A percentile compares a stretch with the other conserved stretches of the same genome.
These are phyloP conservation scores for Crithidia bombi DNA, from an alignment of 208 protist species.

Conservation along the genomic window DNA sequence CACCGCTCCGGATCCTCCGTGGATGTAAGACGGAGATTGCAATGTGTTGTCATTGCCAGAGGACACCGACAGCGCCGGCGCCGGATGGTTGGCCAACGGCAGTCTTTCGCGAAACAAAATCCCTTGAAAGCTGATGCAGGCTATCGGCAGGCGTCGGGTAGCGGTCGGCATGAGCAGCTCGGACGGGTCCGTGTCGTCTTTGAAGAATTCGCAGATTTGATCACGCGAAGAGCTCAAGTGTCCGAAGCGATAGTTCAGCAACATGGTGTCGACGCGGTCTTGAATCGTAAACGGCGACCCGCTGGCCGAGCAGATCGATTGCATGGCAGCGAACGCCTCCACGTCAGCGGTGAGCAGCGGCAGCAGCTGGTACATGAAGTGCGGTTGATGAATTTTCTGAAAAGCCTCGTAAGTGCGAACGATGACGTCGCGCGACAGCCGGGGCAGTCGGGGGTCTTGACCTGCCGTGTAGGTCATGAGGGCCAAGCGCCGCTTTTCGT, in stretches of 20 bases:
- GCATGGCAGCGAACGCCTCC: constrained; percentile 75
- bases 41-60: too few relatives aligned
- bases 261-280: constrained; percentile 60
- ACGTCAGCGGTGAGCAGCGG: constrained; percentile 70
- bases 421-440: constrained; percentile 66
- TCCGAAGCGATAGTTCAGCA: constrained; percentile 55
- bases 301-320: constrained; percentile 56
- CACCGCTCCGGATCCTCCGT: neutral
- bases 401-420: constrained; percentile 68
- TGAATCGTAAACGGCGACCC: constrained; percentile 68
- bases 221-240: constrained; percentile 52
- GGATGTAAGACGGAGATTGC: too few relatives aligned
- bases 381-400: constrained; percentile 63
- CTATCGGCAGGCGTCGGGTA: constrained; percentile 62
- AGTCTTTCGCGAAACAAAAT: constrained; percentile 38
- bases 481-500: constrained; percentile 67
- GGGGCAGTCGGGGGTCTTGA: constrained; percentile 27
- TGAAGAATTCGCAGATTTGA: constrained; percentile 67
- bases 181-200: constrained; percentile 40
- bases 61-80: too few relatives aligned
- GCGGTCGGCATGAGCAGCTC: constrained; percentile 53
- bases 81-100: neutral
- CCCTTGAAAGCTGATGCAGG: constrained; percentile 60
- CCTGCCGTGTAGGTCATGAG: constrained; percentile 69
- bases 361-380: constrained; percentile 83